A percentile compares a stretch with the other conserved stretches of the same genome.
Conservation (phyloP, 306 rosid genomes). For the Amphicarpaea edgeworthii region DNA sequence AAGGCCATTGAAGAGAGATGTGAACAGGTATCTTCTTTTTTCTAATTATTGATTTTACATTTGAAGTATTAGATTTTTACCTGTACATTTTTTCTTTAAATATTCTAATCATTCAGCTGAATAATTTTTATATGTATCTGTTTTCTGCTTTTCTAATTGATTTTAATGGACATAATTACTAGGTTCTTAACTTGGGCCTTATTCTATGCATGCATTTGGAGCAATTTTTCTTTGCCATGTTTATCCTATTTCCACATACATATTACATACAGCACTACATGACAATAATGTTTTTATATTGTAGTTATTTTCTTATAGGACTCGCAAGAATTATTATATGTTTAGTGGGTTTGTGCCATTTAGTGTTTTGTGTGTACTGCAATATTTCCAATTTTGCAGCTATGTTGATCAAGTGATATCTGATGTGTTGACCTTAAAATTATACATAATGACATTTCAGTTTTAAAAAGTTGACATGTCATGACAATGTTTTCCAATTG, state of each 20-base stretch:
- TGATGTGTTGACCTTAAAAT: slow-evolving; percentile 4
- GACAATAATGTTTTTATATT: neutral
- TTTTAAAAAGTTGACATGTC: slow-evolving; percentile 24
- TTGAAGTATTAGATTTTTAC: slow-evolving; percentile 10
- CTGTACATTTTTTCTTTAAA: neutral
- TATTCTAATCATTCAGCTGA: neutral
- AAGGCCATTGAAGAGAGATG: slow-evolving; percentile 93
- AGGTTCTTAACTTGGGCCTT: slow-evolving; percentile 15
- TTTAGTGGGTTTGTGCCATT: slow-evolving; percentile 1
- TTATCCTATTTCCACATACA: neutral
- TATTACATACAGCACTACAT: neutral
- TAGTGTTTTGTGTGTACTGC: slow-evolving; percentile 1
- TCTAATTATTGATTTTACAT: neutral
- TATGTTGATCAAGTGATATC: neutral
- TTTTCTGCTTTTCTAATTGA: slow-evolving; percentile 4
- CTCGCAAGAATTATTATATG: neutral
- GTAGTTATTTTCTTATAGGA: slow-evolving; percentile 9
- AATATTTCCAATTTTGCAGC: slow-evolving; percentile 25
- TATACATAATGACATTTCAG: neutral
- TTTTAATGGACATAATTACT: slow-evolving; percentile 19
- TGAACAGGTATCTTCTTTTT: slow-evolving; percentile 65
- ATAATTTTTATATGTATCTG: neutral
- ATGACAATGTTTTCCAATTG: slow-evolving; percentile 11
- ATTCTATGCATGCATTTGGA: neutral
- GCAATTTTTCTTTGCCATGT: neutral